Base-by-base conservation (phyloP, 331 rosid species). In the Arachis monticola region DNA sequence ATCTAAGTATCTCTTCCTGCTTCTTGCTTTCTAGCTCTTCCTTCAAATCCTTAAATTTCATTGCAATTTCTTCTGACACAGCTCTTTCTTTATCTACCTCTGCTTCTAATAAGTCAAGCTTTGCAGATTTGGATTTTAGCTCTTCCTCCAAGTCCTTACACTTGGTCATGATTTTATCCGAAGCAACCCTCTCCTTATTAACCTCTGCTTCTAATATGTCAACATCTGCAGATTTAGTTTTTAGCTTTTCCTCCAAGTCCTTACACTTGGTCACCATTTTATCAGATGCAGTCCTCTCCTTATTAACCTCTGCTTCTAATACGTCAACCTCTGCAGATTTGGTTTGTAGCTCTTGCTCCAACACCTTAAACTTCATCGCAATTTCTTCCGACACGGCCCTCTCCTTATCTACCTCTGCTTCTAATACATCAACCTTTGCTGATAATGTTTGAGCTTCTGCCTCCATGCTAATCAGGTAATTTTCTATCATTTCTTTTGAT, bases 291-390 rank as follows among this genome's bases (percentile, higher is more conserved):
- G 70, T 75, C 81, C 75, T 83, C 88, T 88, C 92, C 73, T 78
- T 89, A 27, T 81, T 81, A 63, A 86, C 77, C 76, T 86, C 89
- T 11, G 79, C 74, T 84, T 82, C 93, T 38, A 93, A 72, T 58
- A 65, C 64, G 10, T 62, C 72, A 17, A 80, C 44, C 80, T 69
- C 70, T 30, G 59, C 57, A 55, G 77, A 80, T 62, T 75, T 85
- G 27, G 77, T 84, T 73, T 82, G 78, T 27, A 90, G 75, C 86
- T 89, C 88, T 63, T 87, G 85, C 74, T 93, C 92, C 72, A 93
- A 67, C 67, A 77, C 71, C 66, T 64, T 86, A 80, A 82, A 90
- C 84, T 80, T 83, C 47, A 59, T 73, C 22, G 85, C 81, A 73
- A 85, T 64, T 79, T 87, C 88, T 45, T 68, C 64, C 4, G 96